A percentile compares a stretch with the other conserved stretches of the same genome.
phyloP scores from a whole-genome alignment of 495 filamentous ascomycete species.

The Talaromyces borbonicus region DNA sequence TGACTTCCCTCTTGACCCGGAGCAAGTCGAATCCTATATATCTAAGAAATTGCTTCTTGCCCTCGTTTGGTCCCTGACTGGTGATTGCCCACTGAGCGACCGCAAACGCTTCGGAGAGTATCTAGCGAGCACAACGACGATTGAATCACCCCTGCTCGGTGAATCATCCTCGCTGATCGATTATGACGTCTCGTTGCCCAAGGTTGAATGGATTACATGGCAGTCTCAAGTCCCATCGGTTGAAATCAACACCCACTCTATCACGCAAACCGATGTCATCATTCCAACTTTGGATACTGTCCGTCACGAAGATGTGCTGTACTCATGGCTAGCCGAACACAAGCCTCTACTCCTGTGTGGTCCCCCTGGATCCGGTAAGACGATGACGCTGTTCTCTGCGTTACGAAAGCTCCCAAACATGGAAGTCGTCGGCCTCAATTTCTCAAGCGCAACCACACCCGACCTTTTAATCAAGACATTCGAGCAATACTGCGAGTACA shows the following conservation, averaged over 20 bases:
- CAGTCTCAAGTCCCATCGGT: conserved; percentile 87
- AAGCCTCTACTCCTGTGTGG: conserved; percentile 94
- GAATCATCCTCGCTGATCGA: conserved; percentile 83
- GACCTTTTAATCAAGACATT: conserved; percentile 98
- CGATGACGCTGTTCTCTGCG: conserved; percentile 97
- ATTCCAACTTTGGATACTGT: conserved; percentile 96
- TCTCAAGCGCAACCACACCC: conserved; percentile 95
- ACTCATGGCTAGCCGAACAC: conserved; percentile 98
- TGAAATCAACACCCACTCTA: conserved; percentile 94
- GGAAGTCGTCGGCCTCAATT: conserved; percentile 98
- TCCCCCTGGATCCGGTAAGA: conserved; percentile 97
- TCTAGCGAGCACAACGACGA: conserved; percentile 66
- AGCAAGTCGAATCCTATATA: conserved; percentile 79
- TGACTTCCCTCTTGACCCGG: conserved; percentile 84
- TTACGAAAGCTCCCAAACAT: conserved; percentile 93
- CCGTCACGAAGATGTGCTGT: conserved; percentile 92
- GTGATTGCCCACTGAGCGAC: conserved; percentile 83
- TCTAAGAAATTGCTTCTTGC: conserved; percentile 89
- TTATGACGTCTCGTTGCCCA: conserved; percentile 79
- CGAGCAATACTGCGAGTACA: conserved; percentile 98
- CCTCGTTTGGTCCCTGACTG: conserved; percentile 87
- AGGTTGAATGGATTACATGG: conserved; percentile 84
- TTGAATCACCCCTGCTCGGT: conserved; percentile 66
- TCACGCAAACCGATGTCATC: conserved; percentile 94
- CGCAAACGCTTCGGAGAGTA: conserved; percentile 82